phyloP scores from a whole-genome alignment of 1,284 basidiomycete genomes.

The Cystobasidium pallidum region DNA sequence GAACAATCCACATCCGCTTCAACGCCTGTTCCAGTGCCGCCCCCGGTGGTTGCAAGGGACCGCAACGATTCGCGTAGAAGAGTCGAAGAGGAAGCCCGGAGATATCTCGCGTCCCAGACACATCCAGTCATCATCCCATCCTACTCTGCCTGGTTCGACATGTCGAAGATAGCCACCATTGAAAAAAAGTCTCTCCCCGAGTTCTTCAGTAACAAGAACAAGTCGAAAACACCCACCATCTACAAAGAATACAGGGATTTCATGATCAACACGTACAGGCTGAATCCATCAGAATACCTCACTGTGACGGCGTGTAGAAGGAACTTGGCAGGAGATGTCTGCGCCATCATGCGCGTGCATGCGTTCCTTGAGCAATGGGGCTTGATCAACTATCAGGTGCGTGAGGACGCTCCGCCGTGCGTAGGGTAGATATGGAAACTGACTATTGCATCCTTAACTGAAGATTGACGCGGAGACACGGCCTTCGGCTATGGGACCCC shows the following conservation, averaged over 20 bases:
- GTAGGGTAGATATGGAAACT: neutral
- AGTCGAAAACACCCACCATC: slow-evolving; percentile 92
- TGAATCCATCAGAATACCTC: slow-evolving; percentile 92
- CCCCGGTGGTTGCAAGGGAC: slow-evolving; percentile 67
- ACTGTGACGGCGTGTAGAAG: slow-evolving; percentile 96
- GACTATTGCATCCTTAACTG: neutral
- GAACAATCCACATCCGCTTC: slow-evolving; percentile 7
- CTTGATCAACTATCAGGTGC: slow-evolving; percentile 95
- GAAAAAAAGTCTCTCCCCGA: slow-evolving; percentile 92
- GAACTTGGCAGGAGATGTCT: slow-evolving; percentile 96
- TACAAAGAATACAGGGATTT: slow-evolving; percentile 99
- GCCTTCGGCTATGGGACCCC: slow-evolving; percentile 90
- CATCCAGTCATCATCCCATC: slow-evolving; percentile 92
- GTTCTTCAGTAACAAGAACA: slow-evolving; percentile 95
- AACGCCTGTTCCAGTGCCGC: slow-evolving; percentile 44
- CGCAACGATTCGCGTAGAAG: slow-evolving; percentile 74
- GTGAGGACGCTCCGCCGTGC: slow-evolving; percentile 47
- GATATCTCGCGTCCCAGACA: slow-evolving; percentile 94
- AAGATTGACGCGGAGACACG: slow-evolving; percentile 97
- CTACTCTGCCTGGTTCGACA: slow-evolving; percentile 97
- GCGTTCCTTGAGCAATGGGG: slow-evolving; percentile 99
- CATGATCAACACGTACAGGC: slow-evolving; percentile 97
- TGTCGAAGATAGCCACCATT: slow-evolving; percentile 88
- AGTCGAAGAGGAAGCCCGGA: slow-evolving; percentile 82
- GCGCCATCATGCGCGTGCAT: slow-evolving; percentile 98